These are phyloP conservation scores for Salix viminalis DNA, from an alignment of 345 rosid species.

Conservation along the genomic window DNA sequence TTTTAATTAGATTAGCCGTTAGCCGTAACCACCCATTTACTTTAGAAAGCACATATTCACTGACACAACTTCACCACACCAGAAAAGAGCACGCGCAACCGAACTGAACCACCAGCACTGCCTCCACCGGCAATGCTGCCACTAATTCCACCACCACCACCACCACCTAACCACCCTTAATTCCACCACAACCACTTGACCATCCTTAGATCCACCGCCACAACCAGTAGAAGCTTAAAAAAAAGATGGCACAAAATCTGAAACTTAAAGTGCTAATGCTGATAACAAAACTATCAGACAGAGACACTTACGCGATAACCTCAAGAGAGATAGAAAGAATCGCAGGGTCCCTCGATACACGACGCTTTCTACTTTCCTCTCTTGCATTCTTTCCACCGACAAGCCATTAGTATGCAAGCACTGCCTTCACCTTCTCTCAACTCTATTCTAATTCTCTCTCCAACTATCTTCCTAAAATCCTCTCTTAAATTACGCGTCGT, in stretches of 20 bases:
- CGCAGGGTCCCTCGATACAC: slow-evolving; percentile 51
- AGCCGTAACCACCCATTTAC: not conserved
- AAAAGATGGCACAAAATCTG: slow-evolving; percentile 47
- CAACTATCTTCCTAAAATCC: slow-evolving; percentile 60
- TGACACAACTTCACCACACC: not conserved
- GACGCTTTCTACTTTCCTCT: slow-evolving; percentile 57
- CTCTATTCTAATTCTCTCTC: slow-evolving; percentile 50
- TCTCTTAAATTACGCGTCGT: slow-evolving; percentile 57
- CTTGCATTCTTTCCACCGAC: slow-evolving; percentile 69
- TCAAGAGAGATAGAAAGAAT: slow-evolving; percentile 68
- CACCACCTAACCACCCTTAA: slow-evolving; percentile 26
- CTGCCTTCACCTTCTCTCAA: slow-evolving; percentile 62
- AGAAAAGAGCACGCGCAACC: not conserved
- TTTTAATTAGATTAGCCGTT: not conserved
- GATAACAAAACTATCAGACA: slow-evolving; percentile 72
- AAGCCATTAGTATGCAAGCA: slow-evolving; percentile 70
- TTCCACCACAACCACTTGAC: slow-evolving; percentile 7
- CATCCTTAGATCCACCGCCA: not conserved
- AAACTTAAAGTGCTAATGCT: slow-evolving; percentile 51
- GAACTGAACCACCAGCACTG: not conserved
- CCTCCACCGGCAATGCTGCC: slow-evolving; percentile 27
- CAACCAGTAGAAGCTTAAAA: not conserved
- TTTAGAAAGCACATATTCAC: not conserved
- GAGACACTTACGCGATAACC: slow-evolving; percentile 72
- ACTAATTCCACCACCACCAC: slow-evolving; percentile 17